These are phyloP conservation scores for Osmanthus fragrans DNA, from an alignment of 257 asterid species.

Conservation along the genomic window DNA sequence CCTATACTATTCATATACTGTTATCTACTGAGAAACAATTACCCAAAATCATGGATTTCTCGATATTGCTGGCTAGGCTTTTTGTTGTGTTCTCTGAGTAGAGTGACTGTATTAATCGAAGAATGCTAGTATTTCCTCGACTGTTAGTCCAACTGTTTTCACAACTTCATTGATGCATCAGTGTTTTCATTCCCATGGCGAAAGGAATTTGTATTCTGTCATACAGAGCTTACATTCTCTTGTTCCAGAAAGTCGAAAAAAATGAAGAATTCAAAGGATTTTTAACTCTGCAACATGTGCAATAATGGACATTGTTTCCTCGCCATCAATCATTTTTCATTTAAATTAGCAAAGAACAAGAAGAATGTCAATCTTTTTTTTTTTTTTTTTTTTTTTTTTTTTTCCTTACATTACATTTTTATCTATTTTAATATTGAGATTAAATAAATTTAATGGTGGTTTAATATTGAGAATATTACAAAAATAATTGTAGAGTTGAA, in stretches of 20 bases:
- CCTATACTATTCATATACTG: neutral
- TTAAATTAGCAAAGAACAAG: neutral
- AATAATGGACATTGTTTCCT: neutral
- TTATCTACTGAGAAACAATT: neutral
- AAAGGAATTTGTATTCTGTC: too few relatives aligned
- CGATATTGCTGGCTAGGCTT: neutral
- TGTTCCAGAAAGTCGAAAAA: too few relatives aligned
- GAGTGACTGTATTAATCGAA: neutral
- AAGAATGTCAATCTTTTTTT: neutral
- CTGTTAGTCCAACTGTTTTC: too few relatives aligned
- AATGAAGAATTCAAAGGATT: too few relatives aligned
- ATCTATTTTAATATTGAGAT: slow-evolving; percentile 3
- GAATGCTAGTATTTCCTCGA: neutral
- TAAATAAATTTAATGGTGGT: too few relatives aligned
- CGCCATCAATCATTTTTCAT: neutral
- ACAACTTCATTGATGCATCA: slow-evolving; percentile 1
- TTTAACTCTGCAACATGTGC: neutral
- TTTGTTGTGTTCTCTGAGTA: neutral
- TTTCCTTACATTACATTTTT: neutral
- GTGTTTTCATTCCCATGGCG: too few relatives aligned
- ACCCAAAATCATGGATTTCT: neutral
- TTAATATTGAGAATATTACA: too few relatives aligned
- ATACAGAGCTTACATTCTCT: too few relatives aligned
- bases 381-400: slow-evolving; percentile 4
- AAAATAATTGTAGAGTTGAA: too few relatives aligned